A percentile compares a stretch with the other conserved stretches of the same genome.
phyloP scores from a whole-genome alignment of 768 basidiomycete species.

The Kwoniella sp. region DNA sequence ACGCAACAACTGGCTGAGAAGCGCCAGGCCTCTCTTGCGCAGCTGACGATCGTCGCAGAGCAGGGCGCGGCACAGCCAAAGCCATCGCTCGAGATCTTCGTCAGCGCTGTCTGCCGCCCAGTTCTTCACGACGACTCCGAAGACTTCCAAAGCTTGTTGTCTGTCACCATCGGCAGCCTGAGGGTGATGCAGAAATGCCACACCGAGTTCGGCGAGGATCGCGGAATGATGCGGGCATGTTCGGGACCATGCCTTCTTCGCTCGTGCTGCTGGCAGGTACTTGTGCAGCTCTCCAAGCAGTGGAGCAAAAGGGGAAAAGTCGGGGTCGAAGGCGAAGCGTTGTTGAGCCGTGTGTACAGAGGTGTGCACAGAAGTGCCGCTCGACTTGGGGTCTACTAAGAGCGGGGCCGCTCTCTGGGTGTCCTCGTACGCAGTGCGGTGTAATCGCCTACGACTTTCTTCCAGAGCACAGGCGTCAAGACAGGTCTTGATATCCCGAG shows the following conservation, averaged over 20 bases:
- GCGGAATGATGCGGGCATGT: conserved; percentile 40
- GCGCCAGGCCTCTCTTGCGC: conserved; percentile 26
- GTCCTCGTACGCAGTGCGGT: conserved; percentile 6
- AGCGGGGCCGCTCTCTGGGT: not conserved
- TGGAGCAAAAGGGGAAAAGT: conserved; percentile 40
- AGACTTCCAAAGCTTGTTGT: conserved; percentile 41
- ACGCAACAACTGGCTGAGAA: conserved; percentile 26
- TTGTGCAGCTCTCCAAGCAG: conserved; percentile 36
- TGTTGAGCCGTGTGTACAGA: conserved; percentile 5
- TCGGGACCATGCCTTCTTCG: conserved; percentile 36
- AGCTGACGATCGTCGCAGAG: conserved; percentile 28
- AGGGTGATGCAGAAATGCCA: conserved; percentile 22
- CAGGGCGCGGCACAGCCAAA: conserved; percentile 35
- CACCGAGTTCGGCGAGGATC: conserved; percentile 35
- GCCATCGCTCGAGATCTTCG: conserved; percentile 39
- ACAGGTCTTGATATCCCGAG: conserved; percentile 36
- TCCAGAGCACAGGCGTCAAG: conserved; percentile 38
- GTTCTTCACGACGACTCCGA: conserved; percentile 33
- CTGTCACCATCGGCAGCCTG: conserved; percentile 25
- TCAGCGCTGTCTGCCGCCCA: conserved; percentile 36
- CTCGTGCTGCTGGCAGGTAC: conserved; percentile 36
- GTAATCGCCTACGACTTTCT: conserved; percentile 27
- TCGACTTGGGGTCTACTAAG: conserved; percentile 7
- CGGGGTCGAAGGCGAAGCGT: conserved; percentile 16
- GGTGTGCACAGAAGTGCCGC: conserved; percentile 16